Conservation (phyloP, 2,329 filamentous ascomycete genomes). For the Fusarium euwallaceae region DNA sequence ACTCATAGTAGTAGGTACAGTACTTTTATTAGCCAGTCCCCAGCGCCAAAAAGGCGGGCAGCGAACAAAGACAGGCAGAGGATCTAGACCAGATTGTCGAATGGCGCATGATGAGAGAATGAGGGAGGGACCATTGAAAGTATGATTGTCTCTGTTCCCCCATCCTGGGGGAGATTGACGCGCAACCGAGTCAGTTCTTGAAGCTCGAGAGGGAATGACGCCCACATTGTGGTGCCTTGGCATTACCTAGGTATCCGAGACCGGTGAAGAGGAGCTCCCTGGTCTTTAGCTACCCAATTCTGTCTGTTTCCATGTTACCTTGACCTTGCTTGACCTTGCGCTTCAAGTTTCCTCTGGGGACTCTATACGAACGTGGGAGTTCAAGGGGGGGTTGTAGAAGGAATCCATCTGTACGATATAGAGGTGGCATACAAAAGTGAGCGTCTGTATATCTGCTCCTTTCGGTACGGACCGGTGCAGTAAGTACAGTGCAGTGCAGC, state of each 20-base stretch:
- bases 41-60: slow-evolving; percentile 19
- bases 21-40: not conserved
- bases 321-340: slow-evolving; percentile 4
- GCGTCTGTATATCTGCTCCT: not conserved
- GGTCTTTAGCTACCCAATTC: not conserved
- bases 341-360: not conserved
- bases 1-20: not conserved
- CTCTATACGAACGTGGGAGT: not conserved
- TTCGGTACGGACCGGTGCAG: slow-evolving; percentile 2
- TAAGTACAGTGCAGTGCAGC: not conserved
- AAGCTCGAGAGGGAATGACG: not conserved
- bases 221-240: not conserved
- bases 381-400: not conserved
- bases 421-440: not conserved
- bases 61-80: not conserved
- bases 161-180: slow-evolving; percentile 2
- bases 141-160: slow-evolving; percentile 5
- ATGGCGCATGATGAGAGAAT: slow-evolving; percentile 3
- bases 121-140: slow-evolving; percentile 13
- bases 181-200: slow-evolving; percentile 5
- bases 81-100: slow-evolving; percentile 9
- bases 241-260: not conserved
- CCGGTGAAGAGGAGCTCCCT: not conserved
- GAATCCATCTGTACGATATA: not conserved
- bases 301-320: not conserved